Conservation (phyloP, 2,329 filamentous ascomycete genomes). For the Exophiala phaeomuriformis region DNA sequence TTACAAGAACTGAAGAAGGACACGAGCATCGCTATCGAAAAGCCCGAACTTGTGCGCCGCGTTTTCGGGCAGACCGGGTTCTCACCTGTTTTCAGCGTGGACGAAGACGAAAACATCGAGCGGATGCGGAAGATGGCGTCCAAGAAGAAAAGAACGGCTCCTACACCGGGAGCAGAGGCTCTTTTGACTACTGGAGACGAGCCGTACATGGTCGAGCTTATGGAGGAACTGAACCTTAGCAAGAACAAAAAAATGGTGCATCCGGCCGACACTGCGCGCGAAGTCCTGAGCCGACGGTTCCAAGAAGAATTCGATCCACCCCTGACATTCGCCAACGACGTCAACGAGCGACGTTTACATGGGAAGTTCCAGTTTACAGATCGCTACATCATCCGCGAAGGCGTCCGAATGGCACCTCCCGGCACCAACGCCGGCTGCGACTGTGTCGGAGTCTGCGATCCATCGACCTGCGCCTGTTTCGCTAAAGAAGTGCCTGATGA, state of each 20-base stretch:
- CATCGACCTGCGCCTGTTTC: constrained; percentile 16
- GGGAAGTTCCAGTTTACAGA: constrained; percentile 28
- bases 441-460: constrained; percentile 12
- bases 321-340: constrained; percentile 24
- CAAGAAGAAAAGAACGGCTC: constrained; percentile 17
- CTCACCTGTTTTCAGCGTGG: constrained; percentile 8
- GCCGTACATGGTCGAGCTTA: neutral
- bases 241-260: constrained; percentile 7
- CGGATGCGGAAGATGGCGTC: constrained; percentile 10
- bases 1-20: constrained; percentile 14
- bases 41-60: constrained; percentile 13
- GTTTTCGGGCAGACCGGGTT: constrained; percentile 18
- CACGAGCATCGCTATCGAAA: constrained; percentile 4
- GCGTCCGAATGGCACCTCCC: constrained; percentile 12
- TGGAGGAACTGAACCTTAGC: neutral
- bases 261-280: constrained; percentile 12
- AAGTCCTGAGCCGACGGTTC: constrained; percentile 22
- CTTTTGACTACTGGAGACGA: constrained; percentile 4
- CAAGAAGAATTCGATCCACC: constrained; percentile 14
- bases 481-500: constrained; percentile 12
- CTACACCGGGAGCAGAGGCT: neutral
- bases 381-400: constrained; percentile 20
- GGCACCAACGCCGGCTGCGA: constrained; percentile 17
- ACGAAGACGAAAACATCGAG: constrained; percentile 5
- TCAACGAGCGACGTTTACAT: constrained; percentile 18